phyloP scores from a whole-genome alignment of 2,329 filamentous ascomycete genomes.

The Seiridium unicorne region DNA sequence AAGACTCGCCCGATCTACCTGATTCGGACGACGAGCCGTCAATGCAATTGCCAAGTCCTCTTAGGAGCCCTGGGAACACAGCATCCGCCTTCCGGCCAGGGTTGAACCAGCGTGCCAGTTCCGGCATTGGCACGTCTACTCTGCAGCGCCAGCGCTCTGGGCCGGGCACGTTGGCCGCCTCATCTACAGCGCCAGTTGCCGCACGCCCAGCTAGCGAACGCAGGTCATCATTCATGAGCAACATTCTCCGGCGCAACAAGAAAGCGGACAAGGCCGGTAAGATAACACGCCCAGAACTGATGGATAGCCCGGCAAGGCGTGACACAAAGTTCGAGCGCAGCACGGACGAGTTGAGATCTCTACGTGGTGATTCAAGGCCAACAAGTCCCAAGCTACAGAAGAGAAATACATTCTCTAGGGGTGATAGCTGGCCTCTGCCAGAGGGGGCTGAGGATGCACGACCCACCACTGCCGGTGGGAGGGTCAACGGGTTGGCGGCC shows the following conservation, averaged over 20 bases:
- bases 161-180: slow-evolving; percentile 22
- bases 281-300: slow-evolving; percentile 50
- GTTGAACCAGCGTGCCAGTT: slow-evolving; percentile 15
- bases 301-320: slow-evolving; percentile 58
- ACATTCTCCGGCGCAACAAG: slow-evolving; percentile 65
- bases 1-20: slow-evolving; percentile 56
- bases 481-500: slow-evolving; percentile 16
- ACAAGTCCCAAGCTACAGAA: slow-evolving; percentile 45
- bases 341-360: slow-evolving; percentile 46
- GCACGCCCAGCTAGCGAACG: slow-evolving; percentile 31
- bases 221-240: slow-evolving; percentile 51
- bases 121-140: slow-evolving; percentile 25
- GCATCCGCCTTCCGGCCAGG: slow-evolving; percentile 16
- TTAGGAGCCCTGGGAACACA: slow-evolving; percentile 18
- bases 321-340: slow-evolving; percentile 63
- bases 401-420: slow-evolving; percentile 33
- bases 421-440: slow-evolving; percentile 49
- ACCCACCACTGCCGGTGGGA: slow-evolving; percentile 26
- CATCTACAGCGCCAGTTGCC: slow-evolving; percentile 12
- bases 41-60: slow-evolving; percentile 22
- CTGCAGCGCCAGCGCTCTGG: slow-evolving; percentile 23
- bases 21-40: slow-evolving; percentile 56
- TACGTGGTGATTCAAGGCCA: slow-evolving; percentile 34
- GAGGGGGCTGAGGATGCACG: slow-evolving; percentile 26
- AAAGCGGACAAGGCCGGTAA: slow-evolving; percentile 45